Base-by-base conservation (phyloP, 2,329 filamentous ascomycete species). In the Aspergillus alliaceus region DNA sequence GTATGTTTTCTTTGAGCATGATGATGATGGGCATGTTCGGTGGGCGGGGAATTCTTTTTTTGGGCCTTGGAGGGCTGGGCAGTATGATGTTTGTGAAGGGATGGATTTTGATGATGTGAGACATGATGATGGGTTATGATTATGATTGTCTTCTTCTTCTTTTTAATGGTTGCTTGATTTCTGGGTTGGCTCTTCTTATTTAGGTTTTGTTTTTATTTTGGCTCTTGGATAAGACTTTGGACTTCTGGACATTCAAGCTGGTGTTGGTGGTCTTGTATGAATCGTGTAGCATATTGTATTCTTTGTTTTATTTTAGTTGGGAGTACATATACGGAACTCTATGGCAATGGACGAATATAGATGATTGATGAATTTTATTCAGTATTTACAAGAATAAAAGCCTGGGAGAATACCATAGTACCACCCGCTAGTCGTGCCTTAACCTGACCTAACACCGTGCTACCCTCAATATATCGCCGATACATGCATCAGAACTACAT, bases 1-100 rank as follows among this genome's bases (percentile, higher is more conserved):
- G 2, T 78, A 78, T 65, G 73, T 77, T 4, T 74, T 72, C 54
- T 78, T 78, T 56, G 71, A 76, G 24, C 69, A 66, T 55, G 71
- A 75, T 49, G 62, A 63, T 3, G 67, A 75, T 29, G 68, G 70
- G 1, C 66, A 61, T 34, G 68, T 69, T 14, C 66, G 64, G 51
- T 74, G 71, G 69, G 62, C 64, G 14, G 59, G 61, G 15, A 77
- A 75, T 54, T 64, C 68, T 27, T 61, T 73, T 39, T 77, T 73
- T 62, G 69, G 70, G 3, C 57, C 69, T 25, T 78, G 75, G 75
- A 69, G 73, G 54, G 63, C 69, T 18, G 66, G 72, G 51, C 64
- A 73, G 53, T 58, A 66, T 54, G 67, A 72, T 51, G 69, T 76
- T 24, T 78, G 75, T 54, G 64, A 69, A 6, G 75, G 72, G 1